Percentiles rank a stretch among this genome's conserved stretches.
phyloP scores from a whole-genome alignment of 139 green algal species.

The Chlamydomonas sp. region DNA sequence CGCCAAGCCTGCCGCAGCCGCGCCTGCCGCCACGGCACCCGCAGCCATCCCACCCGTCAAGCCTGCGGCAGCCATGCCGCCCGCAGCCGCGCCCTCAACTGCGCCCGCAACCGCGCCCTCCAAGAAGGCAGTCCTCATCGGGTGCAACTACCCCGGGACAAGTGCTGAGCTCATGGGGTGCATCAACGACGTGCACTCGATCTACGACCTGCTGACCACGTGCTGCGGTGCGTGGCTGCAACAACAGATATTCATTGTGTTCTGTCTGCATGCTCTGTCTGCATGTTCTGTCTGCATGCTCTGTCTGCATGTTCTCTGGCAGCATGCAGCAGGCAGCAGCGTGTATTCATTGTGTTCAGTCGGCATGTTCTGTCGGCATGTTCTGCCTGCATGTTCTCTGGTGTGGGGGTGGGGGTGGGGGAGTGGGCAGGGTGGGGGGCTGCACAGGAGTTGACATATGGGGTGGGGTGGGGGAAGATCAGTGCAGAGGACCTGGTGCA shows the following conservation, averaged over 20 bases:
- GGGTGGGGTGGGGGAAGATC: no score
- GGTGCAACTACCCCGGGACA: slow-evolving; percentile 61
- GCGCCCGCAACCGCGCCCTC: not conserved
- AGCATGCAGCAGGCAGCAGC: no score
- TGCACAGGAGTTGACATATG: no score
- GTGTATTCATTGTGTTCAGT: no score
- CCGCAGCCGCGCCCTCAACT: not conserved
- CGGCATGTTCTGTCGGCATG: no score
- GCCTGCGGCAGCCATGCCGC: not conserved
- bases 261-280: not conserved
- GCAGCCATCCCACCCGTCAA: not conserved
- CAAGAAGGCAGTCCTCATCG: slow-evolving; percentile 46
- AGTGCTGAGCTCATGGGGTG: slow-evolving; percentile 52
- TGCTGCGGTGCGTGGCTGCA: no score
- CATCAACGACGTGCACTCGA: slow-evolving; percentile 60
- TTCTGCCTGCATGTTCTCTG: no score
- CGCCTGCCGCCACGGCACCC: not conserved
- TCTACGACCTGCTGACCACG: slow-evolving; percentile 39
- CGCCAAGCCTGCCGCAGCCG: not conserved
- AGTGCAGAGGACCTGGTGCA: no score
- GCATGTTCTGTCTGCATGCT: not conserved
- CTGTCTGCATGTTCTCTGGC: no score
- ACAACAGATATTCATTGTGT: no score
- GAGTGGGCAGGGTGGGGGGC: no score
- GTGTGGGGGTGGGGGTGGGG: no score